Evolutionary conservation across 1,139 yeast genomes (phyloP).

Genomic region (Suhomyces maxii): DNA sequence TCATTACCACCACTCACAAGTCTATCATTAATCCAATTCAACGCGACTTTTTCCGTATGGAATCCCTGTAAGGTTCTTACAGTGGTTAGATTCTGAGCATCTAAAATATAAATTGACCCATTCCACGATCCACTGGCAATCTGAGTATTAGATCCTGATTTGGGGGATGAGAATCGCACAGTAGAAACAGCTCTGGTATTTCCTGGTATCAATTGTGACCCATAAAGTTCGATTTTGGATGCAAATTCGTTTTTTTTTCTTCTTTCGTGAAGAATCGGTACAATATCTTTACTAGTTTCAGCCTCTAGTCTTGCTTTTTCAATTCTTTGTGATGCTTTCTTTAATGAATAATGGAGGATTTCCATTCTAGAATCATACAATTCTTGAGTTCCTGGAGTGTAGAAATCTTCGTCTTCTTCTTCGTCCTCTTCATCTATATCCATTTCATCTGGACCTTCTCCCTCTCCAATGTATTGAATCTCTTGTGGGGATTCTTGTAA

Average conservation of each 20-base stretch:
- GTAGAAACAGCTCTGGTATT: constrained; percentile 66
- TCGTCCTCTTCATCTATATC: constrained; percentile 27
- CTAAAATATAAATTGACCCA: constrained; percentile 61
- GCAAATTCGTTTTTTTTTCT: constrained; percentile 43
- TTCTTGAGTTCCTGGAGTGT: constrained; percentile 73
- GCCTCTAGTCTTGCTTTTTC: constrained; percentile 21
- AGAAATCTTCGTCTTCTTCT: constrained; percentile 68
- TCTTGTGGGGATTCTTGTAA: constrained; percentile 29
- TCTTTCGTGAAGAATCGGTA: constrained; percentile 40
- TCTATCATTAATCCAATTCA: constrained; percentile 56
- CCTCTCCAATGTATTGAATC: constrained; percentile 20
- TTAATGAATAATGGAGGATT: constrained; percentile 54
- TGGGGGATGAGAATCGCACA: constrained; percentile 46
- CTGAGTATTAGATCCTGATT: constrained; percentile 6
- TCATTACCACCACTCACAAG: constrained; percentile 67
- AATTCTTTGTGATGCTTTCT: constrained; percentile 45
- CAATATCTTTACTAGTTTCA: constrained; percentile 23
- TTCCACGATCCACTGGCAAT: constrained; percentile 85
- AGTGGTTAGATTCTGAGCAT: constrained; percentile 36
- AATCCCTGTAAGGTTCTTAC: constrained; percentile 25
- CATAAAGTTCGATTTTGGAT: constrained; percentile 48
- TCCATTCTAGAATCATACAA: constrained; percentile 53
- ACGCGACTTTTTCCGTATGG: constrained; percentile 62
- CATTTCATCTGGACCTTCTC: constrained; percentile 18
- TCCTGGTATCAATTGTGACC: constrained; percentile 66